Evolutionary conservation across 805 yeast genomes (phyloP), one percentile per base, ranked within the genome.

Genomic region (Saturnispora saitoi): DNA sequence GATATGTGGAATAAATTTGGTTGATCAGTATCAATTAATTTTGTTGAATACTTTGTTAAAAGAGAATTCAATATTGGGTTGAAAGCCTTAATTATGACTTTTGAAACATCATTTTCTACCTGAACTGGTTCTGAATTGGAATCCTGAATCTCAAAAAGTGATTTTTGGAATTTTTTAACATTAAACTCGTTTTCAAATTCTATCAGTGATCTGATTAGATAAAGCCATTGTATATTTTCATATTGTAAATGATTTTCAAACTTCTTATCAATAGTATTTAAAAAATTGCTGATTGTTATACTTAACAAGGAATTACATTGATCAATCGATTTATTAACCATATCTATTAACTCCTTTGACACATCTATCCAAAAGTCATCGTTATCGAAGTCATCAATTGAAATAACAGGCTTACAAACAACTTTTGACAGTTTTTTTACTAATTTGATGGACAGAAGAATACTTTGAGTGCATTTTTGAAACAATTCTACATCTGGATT

Each of bases 361-460:
- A 51, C 37, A 0, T 17, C 7, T 4, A 34, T 15, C 71, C 71
- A 67, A 43, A 61, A 64, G 15, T 49, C 56, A 19, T 62, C 64
- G 49, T 66, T 57, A 39, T 66, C 70, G 32, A 53, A 50, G 45
- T 66, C 70, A 52, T 67, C 71, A 40, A 66, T 58, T n/a, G 70
- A 61, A 36, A 67, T 48, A 2, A 63, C 52, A 20, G 68, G 70
- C 42, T 61, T 64, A 2, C 44, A 44, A 32, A 67, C 40, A 3
- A 53, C 48, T 1, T 32, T 37, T 2, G 62, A 50, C 19, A 62
- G 48, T 8, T 49, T 51, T 3, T 53, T 48, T 7, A 66, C 34
- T 4, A 55, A 51, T 17, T 51, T 57, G 5, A 63, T 42, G 4
- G 66, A 54, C 1, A 44, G 11, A 19, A 46, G 45, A 9, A 58